Evolutionary conservation across 352 stramenopile genomes (phyloP).

Genomic region (Thraustochytrium aureum): DNA sequence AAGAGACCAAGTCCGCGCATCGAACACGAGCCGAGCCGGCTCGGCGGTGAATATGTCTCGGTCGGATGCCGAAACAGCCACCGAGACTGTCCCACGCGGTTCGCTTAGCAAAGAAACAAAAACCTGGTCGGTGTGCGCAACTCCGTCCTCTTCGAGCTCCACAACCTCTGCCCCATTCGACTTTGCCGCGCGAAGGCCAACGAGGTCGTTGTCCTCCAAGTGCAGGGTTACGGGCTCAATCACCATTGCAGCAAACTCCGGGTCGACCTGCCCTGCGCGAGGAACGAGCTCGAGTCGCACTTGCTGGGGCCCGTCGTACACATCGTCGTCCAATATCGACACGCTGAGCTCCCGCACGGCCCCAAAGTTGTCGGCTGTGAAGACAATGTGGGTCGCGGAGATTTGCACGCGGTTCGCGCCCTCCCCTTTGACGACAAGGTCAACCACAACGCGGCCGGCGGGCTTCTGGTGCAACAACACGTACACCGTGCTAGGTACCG

Average conservation of each 20-base stretch:
- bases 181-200: too few relatives aligned
- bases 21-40: conserved; percentile 36
- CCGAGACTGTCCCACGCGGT: too few relatives aligned
- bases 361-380: conserved; percentile 50
- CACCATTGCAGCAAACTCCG: background rate
- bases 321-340: background rate
- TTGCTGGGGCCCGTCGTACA: background rate
- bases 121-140: too few relatives aligned
- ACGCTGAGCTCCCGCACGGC: conserved; percentile 12
- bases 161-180: too few relatives aligned
- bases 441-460: background rate
- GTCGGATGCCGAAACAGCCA: too few relatives aligned
- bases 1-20: background rate
- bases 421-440: background rate
- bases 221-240: background rate
- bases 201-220: background rate
- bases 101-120: too few relatives aligned
- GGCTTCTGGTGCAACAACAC: background rate
- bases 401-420: conserved; percentile 8
- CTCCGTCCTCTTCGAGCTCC: too few relatives aligned
- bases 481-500: background rate
- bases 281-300: conserved; percentile 9
- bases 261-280: background rate
- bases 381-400: conserved; percentile 17
- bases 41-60: too few relatives aligned